Base-by-base conservation (phyloP, 2,329 filamentous ascomycete genomes). In the Trichoderma atroviride region DNA sequence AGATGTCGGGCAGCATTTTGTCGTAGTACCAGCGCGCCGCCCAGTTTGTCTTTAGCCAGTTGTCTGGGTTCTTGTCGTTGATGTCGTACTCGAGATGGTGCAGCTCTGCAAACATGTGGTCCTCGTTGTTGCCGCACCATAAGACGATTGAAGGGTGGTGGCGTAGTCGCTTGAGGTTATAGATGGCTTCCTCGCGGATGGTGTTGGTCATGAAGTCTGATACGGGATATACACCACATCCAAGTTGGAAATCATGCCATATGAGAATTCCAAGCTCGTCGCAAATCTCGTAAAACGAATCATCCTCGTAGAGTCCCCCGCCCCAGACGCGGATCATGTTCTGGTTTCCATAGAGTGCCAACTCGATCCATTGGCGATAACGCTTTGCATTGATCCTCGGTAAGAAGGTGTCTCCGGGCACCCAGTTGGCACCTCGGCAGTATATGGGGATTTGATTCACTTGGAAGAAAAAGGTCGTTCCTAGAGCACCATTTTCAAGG, bases 91-190 rank as follows among this genome's bases (percentile, higher is more conserved):
- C 64, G n/a, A 67, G 64, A 35, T 67, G 53, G n/a, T 67, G 64
- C 22, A 67, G 27, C 40, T 67, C 64, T 5, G 64, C 64, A 24
- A 67, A 67, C 64, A 67, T 67, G 29, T 67, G 56, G 75, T 81
- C 91, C 77, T 94, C 92, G 74, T 94, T 94, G 77, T 93, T 94
- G 4, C 92, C 92, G 16, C 90, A 91, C 80, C 89, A 94, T 60
- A 94, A 87, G n/a, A 91, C 87, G 70, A 95, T 85, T 0, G 87
- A 91, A 1, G 92, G 85, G 71, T 88, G 87, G 68, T 85, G 82
- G 56, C 86, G 80, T 35, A 89, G 74, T 10, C 86, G 79, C 61
- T 84, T 84, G 59, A 92, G 83, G 74, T 92, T 90, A 67, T 87
- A 84, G 47, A 83, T 81, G 58, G 87, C 87, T 76, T 91, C 89